Evolutionary conservation across 352 stramenopile species (phyloP).

Genomic region (Halophytophthora polymorphica): DNA sequence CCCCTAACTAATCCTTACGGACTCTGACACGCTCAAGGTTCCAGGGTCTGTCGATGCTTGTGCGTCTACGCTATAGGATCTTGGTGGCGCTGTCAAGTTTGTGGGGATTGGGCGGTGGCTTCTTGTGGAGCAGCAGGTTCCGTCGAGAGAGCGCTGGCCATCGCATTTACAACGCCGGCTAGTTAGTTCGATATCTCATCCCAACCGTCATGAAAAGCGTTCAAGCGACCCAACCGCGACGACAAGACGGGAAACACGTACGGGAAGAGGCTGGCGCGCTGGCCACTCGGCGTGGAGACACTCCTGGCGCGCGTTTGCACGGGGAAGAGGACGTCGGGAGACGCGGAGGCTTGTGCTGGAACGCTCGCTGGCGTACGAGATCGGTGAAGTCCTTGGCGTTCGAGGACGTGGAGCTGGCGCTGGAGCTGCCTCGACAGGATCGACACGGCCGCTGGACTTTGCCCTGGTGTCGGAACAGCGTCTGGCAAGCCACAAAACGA

Average conservation of each 20-base stretch:
- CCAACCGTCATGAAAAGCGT: not conserved
- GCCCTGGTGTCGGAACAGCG: conserved; percentile 14
- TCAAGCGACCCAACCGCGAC: not conserved
- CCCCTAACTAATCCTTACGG: too few species aligned
- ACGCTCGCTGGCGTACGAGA: conserved; percentile 60
- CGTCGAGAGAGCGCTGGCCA: conserved; percentile 19
- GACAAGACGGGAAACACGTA: conserved; percentile 8
- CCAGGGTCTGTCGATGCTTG: too few species aligned
- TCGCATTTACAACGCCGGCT: not conserved
- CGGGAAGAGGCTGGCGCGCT: conserved; percentile 25
- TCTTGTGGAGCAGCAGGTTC: conserved; percentile 17
- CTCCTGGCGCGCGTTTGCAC: conserved; percentile 15
- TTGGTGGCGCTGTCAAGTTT: conserved; percentile 9
- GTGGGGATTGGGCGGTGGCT: not conserved
- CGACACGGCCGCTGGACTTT: conserved; percentile 25
- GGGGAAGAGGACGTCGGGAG: conserved; percentile 20
- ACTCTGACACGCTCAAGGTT: not conserved
- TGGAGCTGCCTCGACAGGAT: conserved; percentile 2
- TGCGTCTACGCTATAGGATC: conserved; percentile 13
- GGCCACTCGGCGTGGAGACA: conserved; percentile 20
- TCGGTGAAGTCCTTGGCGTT: conserved; percentile 30
- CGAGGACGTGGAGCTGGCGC: not conserved
- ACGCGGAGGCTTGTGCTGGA: conserved; percentile 41
- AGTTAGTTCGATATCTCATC: conserved; percentile 4
- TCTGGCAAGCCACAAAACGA: conserved; percentile 7